Evolutionary conservation across 176 grass and related monocot species (phyloP).

Genomic region (Dactylis glomerata): DNA sequence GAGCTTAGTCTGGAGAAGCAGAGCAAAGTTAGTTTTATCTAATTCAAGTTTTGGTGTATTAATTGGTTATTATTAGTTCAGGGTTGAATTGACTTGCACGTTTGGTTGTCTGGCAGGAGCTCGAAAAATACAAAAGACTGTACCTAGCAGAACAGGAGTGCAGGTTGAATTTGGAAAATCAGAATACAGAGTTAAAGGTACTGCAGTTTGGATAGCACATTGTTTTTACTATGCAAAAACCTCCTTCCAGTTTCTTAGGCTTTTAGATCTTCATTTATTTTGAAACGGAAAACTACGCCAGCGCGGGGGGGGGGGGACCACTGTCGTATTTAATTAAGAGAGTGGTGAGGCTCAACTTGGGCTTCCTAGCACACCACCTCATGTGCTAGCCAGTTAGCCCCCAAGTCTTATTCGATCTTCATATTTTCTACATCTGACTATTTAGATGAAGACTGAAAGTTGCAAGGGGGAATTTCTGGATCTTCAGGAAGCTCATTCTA

Average conservation of each 20-base stretch:
- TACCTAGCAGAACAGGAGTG: constrained; percentile 60
- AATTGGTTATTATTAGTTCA: background rate
- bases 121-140: constrained; percentile 49
- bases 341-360: too few relatives aligned
- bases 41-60: background rate
- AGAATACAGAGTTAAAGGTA: constrained; percentile 69
- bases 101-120: constrained; percentile 54
- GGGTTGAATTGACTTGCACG: constrained; percentile 17
- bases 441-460: constrained; percentile 61
- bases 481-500: constrained; percentile 56
- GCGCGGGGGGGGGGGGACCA: too few relatives aligned
- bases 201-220: background rate
- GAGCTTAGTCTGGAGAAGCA: constrained; percentile 51
- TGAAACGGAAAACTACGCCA: too few relatives aligned
- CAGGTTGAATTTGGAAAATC: constrained; percentile 54
- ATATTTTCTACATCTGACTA: constrained; percentile 11
- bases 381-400: too few relatives aligned
- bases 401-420: too few relatives aligned
- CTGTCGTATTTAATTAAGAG: too few relatives aligned
- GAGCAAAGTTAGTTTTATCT: constrained; percentile 44
- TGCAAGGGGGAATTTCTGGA: constrained; percentile 43
- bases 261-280: constrained; percentile 2
- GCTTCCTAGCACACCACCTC: too few relatives aligned
- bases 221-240: background rate
- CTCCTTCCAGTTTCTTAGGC: background rate